Percentiles rank a stretch among this genome's conserved stretches.
phyloP scores from a whole-genome alignment of 2,329 filamentous ascomycete genomes.

The Didymella segeticola region DNA sequence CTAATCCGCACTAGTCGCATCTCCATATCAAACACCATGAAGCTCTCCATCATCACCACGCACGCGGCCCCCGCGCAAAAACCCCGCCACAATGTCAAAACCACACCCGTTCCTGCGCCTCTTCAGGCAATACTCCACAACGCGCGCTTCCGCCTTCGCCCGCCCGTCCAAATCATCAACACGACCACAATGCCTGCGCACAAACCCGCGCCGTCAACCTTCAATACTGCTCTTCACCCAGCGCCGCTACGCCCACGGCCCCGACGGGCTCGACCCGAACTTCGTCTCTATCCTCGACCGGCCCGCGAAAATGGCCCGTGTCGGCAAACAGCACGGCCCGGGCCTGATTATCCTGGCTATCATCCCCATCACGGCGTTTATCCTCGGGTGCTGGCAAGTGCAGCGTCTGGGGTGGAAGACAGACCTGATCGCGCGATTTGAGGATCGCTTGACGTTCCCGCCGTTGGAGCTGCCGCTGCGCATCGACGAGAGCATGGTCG shows the following conservation, averaged over 20 bases:
- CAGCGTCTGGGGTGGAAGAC: conserved; percentile 93
- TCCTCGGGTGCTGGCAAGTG: conserved; percentile 93
- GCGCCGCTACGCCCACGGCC: conserved; percentile 32
- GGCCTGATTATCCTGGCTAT: conserved; percentile 82
- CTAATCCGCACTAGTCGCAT: conserved; percentile 19
- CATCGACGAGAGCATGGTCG: conserved; percentile 80
- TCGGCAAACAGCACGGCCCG: conserved; percentile 76
- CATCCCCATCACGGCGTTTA: conserved; percentile 90
- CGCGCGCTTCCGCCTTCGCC: conserved; percentile 10
- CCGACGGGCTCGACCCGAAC: conserved; percentile 70
- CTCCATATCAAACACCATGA: not conserved
- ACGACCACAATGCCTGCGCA: conserved; percentile 46
- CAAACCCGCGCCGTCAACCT: conserved; percentile 26
- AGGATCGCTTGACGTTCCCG: conserved; percentile 85
- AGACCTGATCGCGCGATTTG: conserved; percentile 86
- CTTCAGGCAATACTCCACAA: conserved; percentile 36
- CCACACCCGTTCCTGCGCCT: conserved; percentile 44
- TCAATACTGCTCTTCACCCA: conserved; percentile 21
- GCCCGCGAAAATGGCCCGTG: conserved; percentile 79
- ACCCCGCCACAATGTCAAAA: conserved; percentile 37
- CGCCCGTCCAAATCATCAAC: conserved; percentile 20
- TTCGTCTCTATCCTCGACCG: conserved; percentile 89
- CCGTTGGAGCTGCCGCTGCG: conserved; percentile 85
- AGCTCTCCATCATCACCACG: not conserved
- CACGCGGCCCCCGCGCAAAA: conserved; percentile 2